These are phyloP conservation scores for Helotiales sp. DNA, from an alignment of 2,329 filamentous ascomycete genomes.

Conservation along the genomic window DNA sequence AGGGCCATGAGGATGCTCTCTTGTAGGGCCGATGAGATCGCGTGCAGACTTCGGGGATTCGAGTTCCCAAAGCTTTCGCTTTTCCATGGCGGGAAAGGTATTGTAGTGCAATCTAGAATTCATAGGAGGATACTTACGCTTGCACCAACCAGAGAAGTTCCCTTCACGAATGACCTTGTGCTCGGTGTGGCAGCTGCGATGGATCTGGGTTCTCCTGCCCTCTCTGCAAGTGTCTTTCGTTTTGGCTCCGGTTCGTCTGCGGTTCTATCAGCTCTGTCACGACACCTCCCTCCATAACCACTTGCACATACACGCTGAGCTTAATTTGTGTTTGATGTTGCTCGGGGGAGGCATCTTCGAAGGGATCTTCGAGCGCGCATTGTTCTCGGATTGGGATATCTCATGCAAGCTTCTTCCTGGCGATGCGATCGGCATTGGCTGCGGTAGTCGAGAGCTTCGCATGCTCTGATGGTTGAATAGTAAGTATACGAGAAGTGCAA, in stretches of 20 bases:
- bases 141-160: slow-evolving; percentile 27
- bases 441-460: slow-evolving; percentile 31
- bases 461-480: slow-evolving; percentile 21
- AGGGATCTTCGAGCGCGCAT: slow-evolving; percentile 49
- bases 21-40: not conserved
- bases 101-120: not conserved
- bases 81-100: not conserved
- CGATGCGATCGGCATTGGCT: slow-evolving; percentile 30
- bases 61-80: not conserved
- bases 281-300: not conserved
- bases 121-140: slow-evolving; percentile 22
- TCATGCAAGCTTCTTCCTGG: slow-evolving; percentile 47
- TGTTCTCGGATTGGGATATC: slow-evolving; percentile 61
- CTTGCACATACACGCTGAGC: slow-evolving; percentile 20
- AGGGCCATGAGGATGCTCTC: not conserved
- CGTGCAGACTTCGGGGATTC: slow-evolving; percentile 1
- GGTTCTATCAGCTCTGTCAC: slow-evolving; percentile 5
- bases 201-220: slow-evolving; percentile 51
- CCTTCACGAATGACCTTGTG: slow-evolving; percentile 39
- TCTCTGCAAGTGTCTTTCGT: slow-evolving; percentile 57
- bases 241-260: slow-evolving; percentile 61
- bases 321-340: slow-evolving; percentile 50
- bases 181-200: slow-evolving; percentile 42
- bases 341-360: slow-evolving; percentile 43
- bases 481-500: slow-evolving; percentile 3